Base-by-base conservation (phyloP, 2,329 filamentous ascomycete genomes). In the Fusarium penzigii region DNA sequence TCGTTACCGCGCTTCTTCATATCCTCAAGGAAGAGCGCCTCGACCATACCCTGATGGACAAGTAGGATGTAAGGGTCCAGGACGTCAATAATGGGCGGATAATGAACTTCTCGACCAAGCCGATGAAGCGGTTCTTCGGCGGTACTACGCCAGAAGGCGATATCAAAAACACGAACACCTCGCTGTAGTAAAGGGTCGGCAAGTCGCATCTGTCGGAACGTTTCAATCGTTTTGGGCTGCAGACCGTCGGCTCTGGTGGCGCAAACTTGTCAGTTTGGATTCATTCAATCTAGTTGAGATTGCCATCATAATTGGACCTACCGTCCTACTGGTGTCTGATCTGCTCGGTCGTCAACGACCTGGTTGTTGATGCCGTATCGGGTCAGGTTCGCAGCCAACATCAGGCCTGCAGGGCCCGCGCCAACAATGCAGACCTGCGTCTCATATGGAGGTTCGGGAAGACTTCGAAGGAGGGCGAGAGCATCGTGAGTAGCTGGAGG, bases 151-250 rank as follows among this genome's bases (percentile, higher is more conserved):
- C 88, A 91, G 67, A 90, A 90, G 41, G 84, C 79, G 54, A 91
- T 90, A 64, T 91, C 88, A 69, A 87, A 89, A 42, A 91, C 83
- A 42, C 82, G 83, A 45, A 87, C 87, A 29, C 85, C 87, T 61
- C 85, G 81, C 56, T 82, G 81, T 40, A 91, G 70, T 29, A 91
- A 70, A 2, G 81, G 75, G 57, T 90, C 86, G n/a, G 83, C 85
- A n/a, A 90, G 72, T 34, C 86, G 78, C 76, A 91, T 84, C 71
- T 90, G 87, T 56, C 83, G 81, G 62, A 90, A 81, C 0, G 88
- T 91, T 73, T 91, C 88, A 62, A 92, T 89, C 1, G 87, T 88
- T 72, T 91, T 91, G 42, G 88, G 88, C 64, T 91, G 88, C 47
- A 91, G 75, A 39, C 88, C 88, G 68, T 91, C 88, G 56, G 87